Base-by-base conservation (phyloP, 2,329 filamentous ascomycete genomes). In the Colletotrichum sp. region DNA sequence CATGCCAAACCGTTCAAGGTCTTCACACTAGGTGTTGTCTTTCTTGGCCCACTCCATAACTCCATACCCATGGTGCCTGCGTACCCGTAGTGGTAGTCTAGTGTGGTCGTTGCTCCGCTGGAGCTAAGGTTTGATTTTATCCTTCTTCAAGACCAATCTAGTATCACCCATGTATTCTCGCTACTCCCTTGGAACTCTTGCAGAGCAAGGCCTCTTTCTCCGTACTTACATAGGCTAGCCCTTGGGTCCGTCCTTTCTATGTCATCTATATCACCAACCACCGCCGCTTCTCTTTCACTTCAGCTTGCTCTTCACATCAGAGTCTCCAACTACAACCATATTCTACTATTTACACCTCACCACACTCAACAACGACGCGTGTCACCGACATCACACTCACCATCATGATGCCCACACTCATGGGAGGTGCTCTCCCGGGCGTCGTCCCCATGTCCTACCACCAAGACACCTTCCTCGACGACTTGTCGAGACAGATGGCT, bases 401-500 rank as follows among this genome's bases (percentile, higher is more conserved):
- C 59, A 82, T 78, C 32, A 84, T 84, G 83, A 84, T 85, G 82
- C 81, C 83, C 73, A 83, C 83, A 72, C 79, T 82, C 52, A 78
- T 83, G 78, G 84, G 82, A 80, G 79, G 80, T 72, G 80, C 80
- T 71, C 80, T 84, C 69, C 79, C 80, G 62, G 81, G 83, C 67
- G 79, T 80, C 52, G 77, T 80, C 22, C 80, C 79, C 44, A 81
- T 80, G 69, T 79, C 77, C 69, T 88, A 86, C 72, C 78, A 83
- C 13, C 83, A 82, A 77, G 88, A 89, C 75, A 83, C 84, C 66
- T 85, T 90, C 66, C 79, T 90, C 71, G 88, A 91, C 79, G 89
- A 90, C 76, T 82, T 89, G 39, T 88, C 88, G 30, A 88, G 85
- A 77, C 90, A 92, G 77, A 87, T 90, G 80, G 84, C 87, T 69